Evolutionary conservation across 2,329 filamentous ascomycete species (phyloP).

Genomic region (Stachybotrys elegans): DNA sequence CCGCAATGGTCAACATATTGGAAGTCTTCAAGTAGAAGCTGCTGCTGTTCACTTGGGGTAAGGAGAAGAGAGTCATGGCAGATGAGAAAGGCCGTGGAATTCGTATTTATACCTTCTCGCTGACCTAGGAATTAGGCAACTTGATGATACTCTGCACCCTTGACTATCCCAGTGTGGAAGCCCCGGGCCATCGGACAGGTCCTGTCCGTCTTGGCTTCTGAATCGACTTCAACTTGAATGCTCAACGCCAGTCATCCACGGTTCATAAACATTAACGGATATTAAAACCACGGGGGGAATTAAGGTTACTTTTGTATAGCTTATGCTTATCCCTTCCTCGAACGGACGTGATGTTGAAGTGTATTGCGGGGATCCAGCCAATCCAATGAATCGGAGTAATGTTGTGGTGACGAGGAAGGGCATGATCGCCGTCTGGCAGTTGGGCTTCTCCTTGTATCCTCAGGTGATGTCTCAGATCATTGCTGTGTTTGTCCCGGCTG

Average conservation of each 20-base stretch:
- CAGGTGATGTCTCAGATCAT: not conserved
- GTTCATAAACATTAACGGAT: not conserved
- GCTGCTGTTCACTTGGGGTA: no score
- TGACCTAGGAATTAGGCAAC: not conserved
- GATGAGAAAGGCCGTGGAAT: no score
- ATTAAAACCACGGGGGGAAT: not conserved
- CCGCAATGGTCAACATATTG: slow-evolving; percentile 10
- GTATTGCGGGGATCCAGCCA: not conserved
- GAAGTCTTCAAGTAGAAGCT: not conserved
- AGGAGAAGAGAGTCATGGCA: no score
- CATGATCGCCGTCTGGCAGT: not conserved
- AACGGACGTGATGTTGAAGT: not conserved
- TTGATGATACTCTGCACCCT: not conserved
- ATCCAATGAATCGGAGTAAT: no score
- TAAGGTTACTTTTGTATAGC: not conserved
- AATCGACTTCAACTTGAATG: not conserved
- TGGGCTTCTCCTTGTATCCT: not conserved
- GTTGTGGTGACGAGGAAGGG: no score
- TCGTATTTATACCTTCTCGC: not conserved
- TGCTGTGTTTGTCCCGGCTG: not conserved
- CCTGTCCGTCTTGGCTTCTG: slow-evolving; percentile 1
- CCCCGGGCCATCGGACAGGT: not conserved
- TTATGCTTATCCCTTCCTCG: not conserved
- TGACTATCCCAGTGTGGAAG: not conserved
- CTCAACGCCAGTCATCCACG: not conserved